phyloP scores from a whole-genome alignment of 768 basidiomycete species.

The Hygrocybe punicea region DNA sequence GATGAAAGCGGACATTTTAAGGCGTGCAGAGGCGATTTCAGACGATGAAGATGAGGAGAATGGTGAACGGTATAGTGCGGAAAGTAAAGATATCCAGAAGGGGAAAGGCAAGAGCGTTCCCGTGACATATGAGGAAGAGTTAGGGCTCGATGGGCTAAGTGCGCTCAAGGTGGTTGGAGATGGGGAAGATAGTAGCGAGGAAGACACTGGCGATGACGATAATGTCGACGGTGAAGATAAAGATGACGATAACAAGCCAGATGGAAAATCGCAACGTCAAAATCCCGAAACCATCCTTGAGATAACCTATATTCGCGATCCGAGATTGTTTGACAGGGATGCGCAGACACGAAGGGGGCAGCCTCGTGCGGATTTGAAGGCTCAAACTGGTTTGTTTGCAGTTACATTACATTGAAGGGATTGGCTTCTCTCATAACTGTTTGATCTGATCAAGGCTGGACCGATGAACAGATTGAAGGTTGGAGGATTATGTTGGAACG shows the following conservation, averaged over 20 bases:
- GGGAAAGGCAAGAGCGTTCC: conserved; percentile 24
- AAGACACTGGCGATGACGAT: conserved; percentile 26
- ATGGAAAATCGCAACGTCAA: conserved; percentile 27
- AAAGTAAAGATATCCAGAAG: conserved; percentile 19
- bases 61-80: neutral
- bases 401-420: neutral
- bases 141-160: conserved; percentile 40
- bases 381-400: conserved; percentile 54
- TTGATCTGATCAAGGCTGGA: conserved; percentile 49
- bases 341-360: conserved; percentile 67
- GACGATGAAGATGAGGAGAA: conserved; percentile 53
- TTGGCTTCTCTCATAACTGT: neutral
- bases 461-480: conserved; percentile 85
- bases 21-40: conserved; percentile 64
- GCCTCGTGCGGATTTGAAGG: conserved; percentile 59
- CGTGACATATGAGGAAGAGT: conserved; percentile 52
- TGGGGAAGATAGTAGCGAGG: conserved; percentile 39
- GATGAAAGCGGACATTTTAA: conserved; percentile 81
- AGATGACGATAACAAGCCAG: conserved; percentile 34
- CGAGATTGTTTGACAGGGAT: conserved; percentile 75
- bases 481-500: conserved; percentile 89
- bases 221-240: conserved; percentile 32
- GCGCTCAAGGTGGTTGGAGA: conserved; percentile 54
- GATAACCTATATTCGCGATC: conserved; percentile 70
- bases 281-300: conserved; percentile 66